A percentile compares a stretch with the other conserved stretches of the same genome.
Evolutionary conservation across 495 filamentous ascomycete species (phyloP).

Genomic region (Lepidopterella palustris): DNA sequence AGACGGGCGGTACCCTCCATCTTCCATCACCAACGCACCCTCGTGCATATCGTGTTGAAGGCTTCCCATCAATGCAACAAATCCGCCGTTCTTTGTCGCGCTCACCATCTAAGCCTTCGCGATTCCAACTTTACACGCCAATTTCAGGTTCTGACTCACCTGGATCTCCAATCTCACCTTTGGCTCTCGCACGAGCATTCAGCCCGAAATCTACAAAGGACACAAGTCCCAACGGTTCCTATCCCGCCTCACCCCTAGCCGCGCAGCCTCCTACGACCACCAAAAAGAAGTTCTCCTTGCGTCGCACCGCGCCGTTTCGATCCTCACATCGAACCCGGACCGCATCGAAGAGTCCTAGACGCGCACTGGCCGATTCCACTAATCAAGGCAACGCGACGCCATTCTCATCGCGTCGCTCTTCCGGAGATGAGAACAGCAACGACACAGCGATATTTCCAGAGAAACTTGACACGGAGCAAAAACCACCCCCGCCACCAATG

Average conservation of each 20-base stretch:
- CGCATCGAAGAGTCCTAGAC: constrained; percentile 70
- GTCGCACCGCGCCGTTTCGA: constrained; percentile 44
- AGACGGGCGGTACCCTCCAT: constrained; percentile 65
- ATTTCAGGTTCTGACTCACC: constrained; percentile 43
- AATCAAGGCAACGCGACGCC: constrained; percentile 63
- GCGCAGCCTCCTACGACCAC: constrained; percentile 2
- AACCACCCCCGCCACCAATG: background rate
- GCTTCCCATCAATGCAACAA: constrained; percentile 66
- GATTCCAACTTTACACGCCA: constrained; percentile 56
- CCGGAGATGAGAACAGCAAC: constrained; percentile 47
- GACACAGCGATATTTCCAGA: constrained; percentile 10
- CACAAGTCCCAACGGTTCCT: background rate
- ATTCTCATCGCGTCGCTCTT: constrained; percentile 37
- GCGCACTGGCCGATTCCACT: constrained; percentile 61
- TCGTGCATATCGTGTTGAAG: constrained; percentile 71
- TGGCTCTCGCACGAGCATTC: constrained; percentile 25
- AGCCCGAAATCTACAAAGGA: constrained; percentile 8
- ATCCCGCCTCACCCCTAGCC: constrained; percentile 8
- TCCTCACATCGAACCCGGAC: constrained; percentile 47
- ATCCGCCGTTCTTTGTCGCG: constrained; percentile 77
- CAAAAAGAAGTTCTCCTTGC: constrained; percentile 31
- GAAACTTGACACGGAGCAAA: constrained; percentile 7
- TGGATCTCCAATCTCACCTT: constrained; percentile 39
- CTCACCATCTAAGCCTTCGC: constrained; percentile 72
- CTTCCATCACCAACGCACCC: constrained; percentile 76